Evolutionary conservation across 106 monocot genomes (phyloP), one percentile per base, ranked within the genome.

Genomic region (Xerophyta viscosa): DNA sequence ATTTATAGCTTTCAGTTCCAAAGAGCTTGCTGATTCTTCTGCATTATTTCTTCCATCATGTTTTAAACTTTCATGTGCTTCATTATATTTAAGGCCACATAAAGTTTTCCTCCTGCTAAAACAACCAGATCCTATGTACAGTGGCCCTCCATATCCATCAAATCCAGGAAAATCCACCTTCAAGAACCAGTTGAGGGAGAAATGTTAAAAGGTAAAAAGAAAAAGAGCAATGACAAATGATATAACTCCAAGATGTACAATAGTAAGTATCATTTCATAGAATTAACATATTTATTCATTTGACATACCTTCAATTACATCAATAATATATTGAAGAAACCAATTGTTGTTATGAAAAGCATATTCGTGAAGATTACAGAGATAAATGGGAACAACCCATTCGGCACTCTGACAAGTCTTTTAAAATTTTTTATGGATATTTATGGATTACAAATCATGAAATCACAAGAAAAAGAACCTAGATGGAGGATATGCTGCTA

Each of bases 81-180:
- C 20, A 21, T 17, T 51, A 31, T 60, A 69, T 24, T 36, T 60
- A 14, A 30, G 41, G 12, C 79, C 79, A 26, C 45, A 27, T n/a
- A 79, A 21, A 27, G 37, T 44, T 11, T 69, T 20, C 46, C 79
- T 73, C 14, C 79, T 67, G 42, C 73, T 72, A 48, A 79, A 79
- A 46, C 73, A 73, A 20, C 79, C 58, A 20, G 79, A 59, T 15
- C 73, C 73, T 21, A 50, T 61, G 33, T 69, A 79, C 0, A 63
- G 14, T 27, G 64, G 48, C 13, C 79, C 79, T 65, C 69, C 73
- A 29, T 42, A 24, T 5, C 57, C 62, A 48, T 83, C 73, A 1
- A 79, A n/a, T 8, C 79, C 79, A 37, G 43, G 79, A 41, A 79
- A 63, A 27, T 79, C 68, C 18, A 73, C 64, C 79, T 78, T 24